Base-by-base conservation (phyloP, 2,329 filamentous ascomycete species). In the Capronia coronata region DNA sequence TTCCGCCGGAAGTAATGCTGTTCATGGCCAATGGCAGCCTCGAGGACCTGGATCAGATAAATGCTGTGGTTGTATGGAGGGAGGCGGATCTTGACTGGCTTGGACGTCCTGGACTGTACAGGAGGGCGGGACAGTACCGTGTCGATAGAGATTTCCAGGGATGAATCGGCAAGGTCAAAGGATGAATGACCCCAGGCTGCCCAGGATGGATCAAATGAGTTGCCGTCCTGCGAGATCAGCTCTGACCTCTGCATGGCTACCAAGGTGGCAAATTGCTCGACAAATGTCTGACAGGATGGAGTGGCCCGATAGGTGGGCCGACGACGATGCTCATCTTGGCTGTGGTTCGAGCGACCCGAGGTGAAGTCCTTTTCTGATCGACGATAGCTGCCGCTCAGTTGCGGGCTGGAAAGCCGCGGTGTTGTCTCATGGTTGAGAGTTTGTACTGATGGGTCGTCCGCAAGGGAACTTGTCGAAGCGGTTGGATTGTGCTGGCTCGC, bases 341-440 rank as follows among this genome's bases (percentile, higher is more conserved):
- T 40, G 14, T 53, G 29, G 23, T 9, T 51, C 34, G 14, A 58
- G 41, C 16, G 55, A 30, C 32, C 51, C 49, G 40, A 59, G 53
- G 30, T 59, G 52, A 45, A 64, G 46, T 53, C 46, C 25, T 53
- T 53, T 32, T 53, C 51, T 7, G 43, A 40, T 7, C 51, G 51
- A 19, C 51, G 47, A 40, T 53, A 53, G 39, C 34, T 40, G 8
- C 32, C 43, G 21, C 19, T 27, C 30, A 22, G 22, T 18, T 23
- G 21, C 21, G 29, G 32, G 32, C 27, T 37, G 14, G 30, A 7
- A 22, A 22, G 13, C 11, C 19, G 14, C n/a, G 27, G 16, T 16
- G 32, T 16, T 18, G 16, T 46, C n/a, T 19, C 34, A 16, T 14
- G 22, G 27, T 18, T 11, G 19, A 8, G 8, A 25, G 43, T 8